These are phyloP conservation scores for Pseudogymnoascus sp. DNA, from an alignment of 2,329 filamentous ascomycete species.

Conservation along the genomic window DNA sequence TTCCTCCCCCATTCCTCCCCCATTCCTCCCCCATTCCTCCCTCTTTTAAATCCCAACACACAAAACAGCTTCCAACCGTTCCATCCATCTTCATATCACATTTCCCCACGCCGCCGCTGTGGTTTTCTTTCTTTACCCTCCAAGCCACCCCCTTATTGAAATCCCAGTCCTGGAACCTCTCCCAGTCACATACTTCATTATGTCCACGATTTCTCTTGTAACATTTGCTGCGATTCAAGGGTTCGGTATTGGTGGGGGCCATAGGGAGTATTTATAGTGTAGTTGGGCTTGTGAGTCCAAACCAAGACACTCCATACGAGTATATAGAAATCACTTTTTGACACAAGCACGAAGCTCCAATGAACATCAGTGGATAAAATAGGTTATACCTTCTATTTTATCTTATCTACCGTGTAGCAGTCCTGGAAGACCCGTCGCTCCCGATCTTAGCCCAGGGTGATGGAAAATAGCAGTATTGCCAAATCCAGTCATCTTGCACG, in stretches of 20 bases:
- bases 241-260: too few species aligned
- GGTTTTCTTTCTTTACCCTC: neutral
- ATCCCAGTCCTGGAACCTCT: neutral
- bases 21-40: too few species aligned
- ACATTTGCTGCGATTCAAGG: neutral
- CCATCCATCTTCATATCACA: neutral
- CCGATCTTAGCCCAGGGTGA: neutral
- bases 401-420: neutral
- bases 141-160: neutral
- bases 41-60: too few species aligned
- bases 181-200: neutral
- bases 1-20: too few species aligned
- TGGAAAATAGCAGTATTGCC: neutral
- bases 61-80: too few species aligned
- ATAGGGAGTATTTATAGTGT: neutral
- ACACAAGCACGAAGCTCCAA: neutral
- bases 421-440: neutral
- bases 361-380: neutral
- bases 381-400: neutral
- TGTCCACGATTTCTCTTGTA: neutral
- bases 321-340: neutral
- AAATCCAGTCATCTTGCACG: neutral
- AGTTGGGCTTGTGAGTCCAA: neutral
- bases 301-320: neutral
- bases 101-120: neutral